Conservation (phyloP, 2,329 filamentous ascomycete species). For the Metarhizium anisopliae region DNA sequence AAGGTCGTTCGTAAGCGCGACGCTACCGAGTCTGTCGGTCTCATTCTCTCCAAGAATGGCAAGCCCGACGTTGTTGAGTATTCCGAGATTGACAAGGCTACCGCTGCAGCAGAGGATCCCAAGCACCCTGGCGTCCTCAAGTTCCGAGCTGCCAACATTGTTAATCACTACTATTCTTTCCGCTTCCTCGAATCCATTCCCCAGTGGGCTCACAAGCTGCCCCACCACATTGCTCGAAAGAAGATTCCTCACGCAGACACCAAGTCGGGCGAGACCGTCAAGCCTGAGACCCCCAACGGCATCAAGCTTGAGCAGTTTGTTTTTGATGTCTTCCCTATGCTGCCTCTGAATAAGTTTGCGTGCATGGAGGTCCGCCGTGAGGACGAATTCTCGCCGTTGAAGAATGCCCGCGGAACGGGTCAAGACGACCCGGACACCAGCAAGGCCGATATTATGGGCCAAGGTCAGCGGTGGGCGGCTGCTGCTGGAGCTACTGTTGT, state of each 20-base stretch:
- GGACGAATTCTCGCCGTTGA: constrained; percentile 96
- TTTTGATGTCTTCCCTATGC: constrained; percentile 93
- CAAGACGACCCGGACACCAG: constrained; percentile 94
- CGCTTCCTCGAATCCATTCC: constrained; percentile 86
- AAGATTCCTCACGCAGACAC: constrained; percentile 88
- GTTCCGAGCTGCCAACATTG: constrained; percentile 97
- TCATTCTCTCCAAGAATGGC: constrained; percentile 92
- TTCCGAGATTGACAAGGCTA: constrained; percentile 85
- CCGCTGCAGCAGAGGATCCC: constrained; percentile 80
- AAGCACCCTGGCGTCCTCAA: constrained; percentile 76
- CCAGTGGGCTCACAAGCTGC: constrained; percentile 73
- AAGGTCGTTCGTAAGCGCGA: constrained; percentile 99
- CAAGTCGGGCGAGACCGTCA: constrained; percentile 68
- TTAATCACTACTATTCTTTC: constrained; percentile 99
- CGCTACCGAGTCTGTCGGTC: constrained; percentile 88
- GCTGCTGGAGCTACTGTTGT: constrained; percentile 68
- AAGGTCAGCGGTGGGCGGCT: constrained; percentile 80
- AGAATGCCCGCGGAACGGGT: constrained; percentile 77
- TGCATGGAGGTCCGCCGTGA: constrained; percentile 93
- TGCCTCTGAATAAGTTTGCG: constrained; percentile 80
- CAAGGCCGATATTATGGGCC: constrained; percentile 78
- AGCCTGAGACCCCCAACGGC: constrained; percentile 91
- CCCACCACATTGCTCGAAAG: constrained; percentile 94
- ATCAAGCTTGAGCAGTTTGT: constrained; percentile 99
- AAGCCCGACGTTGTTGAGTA: constrained; percentile 97